Conservation (phyloP, 257 asterid species). For the Solanum appendiculatum region DNA sequence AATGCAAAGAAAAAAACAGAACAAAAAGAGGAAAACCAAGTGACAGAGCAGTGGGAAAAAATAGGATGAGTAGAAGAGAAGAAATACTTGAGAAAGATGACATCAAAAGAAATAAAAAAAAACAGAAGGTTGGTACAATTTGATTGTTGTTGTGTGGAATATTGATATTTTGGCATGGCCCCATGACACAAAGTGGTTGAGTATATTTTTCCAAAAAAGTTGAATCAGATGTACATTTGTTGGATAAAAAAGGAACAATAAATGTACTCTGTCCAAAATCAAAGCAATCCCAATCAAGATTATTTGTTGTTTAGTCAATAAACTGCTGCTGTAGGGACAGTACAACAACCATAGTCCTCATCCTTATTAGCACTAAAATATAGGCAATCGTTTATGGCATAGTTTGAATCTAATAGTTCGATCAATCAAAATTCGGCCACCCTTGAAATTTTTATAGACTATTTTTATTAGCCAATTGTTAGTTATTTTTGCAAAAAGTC, state of each 20-base stretch:
- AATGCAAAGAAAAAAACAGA: constrained; percentile 10
- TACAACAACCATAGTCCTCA: not conserved
- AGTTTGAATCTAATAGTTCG: no score
- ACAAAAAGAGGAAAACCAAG: constrained; percentile 2
- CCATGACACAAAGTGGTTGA: constrained; percentile 2
- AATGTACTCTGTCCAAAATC: not conserved
- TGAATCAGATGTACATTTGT: not conserved
- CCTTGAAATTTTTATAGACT: no score
- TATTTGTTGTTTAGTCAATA: constrained; percentile 9
- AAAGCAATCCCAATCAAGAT: constrained; percentile 4
- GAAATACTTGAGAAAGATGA: constrained; percentile 38
- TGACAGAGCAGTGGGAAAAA: constrained; percentile 14
- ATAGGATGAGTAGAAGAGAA: constrained; percentile 43
- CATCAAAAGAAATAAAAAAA: constrained; percentile 9
- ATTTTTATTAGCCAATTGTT: not conserved
- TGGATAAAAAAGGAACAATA: not conserved
- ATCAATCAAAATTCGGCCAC: no score
- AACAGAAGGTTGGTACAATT: constrained; percentile 20
- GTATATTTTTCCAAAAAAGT: not conserved
- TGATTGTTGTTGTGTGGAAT: not conserved
- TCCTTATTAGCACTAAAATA: not conserved
- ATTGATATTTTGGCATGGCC: constrained; percentile 32
- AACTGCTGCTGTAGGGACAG: constrained; percentile 15
- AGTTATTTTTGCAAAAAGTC: not conserved
- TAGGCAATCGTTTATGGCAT: not conserved